Base-by-base conservation (phyloP, 73 alveolate genomes). In the Urostyla sp. region DNA sequence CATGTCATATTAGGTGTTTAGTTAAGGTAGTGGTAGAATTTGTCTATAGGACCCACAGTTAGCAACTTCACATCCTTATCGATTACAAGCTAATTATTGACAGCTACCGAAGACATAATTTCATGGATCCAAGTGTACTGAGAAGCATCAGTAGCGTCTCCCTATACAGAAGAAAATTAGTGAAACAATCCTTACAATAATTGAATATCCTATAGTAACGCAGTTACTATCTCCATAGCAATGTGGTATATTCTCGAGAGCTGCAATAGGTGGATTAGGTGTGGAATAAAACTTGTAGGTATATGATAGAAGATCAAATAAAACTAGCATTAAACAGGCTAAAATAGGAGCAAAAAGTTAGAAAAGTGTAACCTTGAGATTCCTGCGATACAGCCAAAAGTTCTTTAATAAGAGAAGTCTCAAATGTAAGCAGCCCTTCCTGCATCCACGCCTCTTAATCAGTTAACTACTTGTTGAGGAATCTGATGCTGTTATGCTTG, bases 121-220 rank as follows among this genome's bases (percentile, higher is more conserved):
- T 80, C 80, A 50, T 80, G 38, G 26, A 80, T 34, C 72, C 80
- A 80, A 32, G 72, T 57, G 34, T 83, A 83, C 23, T 83, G 67
- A 15, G 18, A 34, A 28, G 37, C 8, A 15, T 31, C 30, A 8
- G 13, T 34, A 24, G 63, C 7, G 36, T 60, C 78, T 8, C 78
- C 78, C 61, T 50, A 13, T 13, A 50, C 20, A 50, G 18, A 31
- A 13, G 10, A 13, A 13, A 20, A n/a, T n/a, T n/a, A n/a, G n/a
- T n/a, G n/a, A n/a, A n/a, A n/a, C n/a, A n/a, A 10, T 20, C 10
- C 63, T 50, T 79, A 52, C 95, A 0, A 93, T 75, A 21, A 88
- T 67, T 0, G 81, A 81, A 60, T 90, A 85, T 0, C 97, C 98
- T n/a, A 93, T 72, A 11, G 97, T 91, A 0, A 75, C 72, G 46